Base-by-base conservation (phyloP, 495 filamentous ascomycete genomes). In the Amorphotheca resinae region DNA sequence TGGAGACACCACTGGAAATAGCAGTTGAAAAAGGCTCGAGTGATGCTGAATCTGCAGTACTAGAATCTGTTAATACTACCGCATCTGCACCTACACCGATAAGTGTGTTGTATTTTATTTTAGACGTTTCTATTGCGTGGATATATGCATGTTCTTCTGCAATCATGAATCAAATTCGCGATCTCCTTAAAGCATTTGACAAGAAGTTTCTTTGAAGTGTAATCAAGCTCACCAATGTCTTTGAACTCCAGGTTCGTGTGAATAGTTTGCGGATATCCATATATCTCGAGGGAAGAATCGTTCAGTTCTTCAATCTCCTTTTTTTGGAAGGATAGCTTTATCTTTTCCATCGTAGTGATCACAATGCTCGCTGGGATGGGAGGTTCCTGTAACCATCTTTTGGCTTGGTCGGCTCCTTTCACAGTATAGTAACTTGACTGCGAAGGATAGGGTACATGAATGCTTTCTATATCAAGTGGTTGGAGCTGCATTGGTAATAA, bases 221-320 rank as follows among this genome's bases (percentile, higher is more conserved):
- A 6, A 35, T 54, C 51, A 3, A 54, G 37, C 4, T 35, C 35
- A 5, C 51, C 51, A 18, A 54, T 37, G 31, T 54, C 41, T 38
- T 48, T 48, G 18, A 54, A 46, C 21, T 54, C 50, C 21, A 51
- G 41, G 22, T 55, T 52, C 2, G 41, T 33, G 16, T 55, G 41
- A 0, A 55, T 49, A 1, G 50, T 50, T 22, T 49, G 53, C 0
- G 45, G 16, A 12, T 37, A 12, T 6, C 41, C 50, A 48, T 53
- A 53, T 39, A 50, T 48, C 8, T 50, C 41, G 3, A 37, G 39
- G 23, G 52, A 51, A 16, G 42, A 26, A 28, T 51, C 38, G 3
- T 39, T 33, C 0, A 51, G 23, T 9, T 8, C 11, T 11, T 41
- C 17, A 23, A 11, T 22, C 44, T n/a, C 30, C 33, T 18, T 30